These are phyloP conservation scores for Malassezia equina DNA, from an alignment of 1,284 basidiomycete species.

Conservation along the genomic window DNA sequence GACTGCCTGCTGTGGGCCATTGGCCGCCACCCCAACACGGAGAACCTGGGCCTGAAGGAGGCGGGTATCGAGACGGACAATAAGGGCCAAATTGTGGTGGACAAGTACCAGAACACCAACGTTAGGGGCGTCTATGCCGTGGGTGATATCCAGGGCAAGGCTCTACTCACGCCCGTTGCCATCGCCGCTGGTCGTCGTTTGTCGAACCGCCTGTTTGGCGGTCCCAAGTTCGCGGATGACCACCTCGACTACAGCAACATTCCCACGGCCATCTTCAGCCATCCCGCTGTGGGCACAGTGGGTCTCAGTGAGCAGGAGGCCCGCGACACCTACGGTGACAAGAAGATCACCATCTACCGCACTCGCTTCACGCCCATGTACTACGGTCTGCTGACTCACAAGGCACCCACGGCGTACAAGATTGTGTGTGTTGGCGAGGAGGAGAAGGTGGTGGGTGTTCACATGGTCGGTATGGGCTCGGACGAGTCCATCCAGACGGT, in stretches of 20 bases:
- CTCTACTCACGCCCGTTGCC: constrained; percentile 88
- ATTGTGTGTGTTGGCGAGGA: constrained; percentile 74
- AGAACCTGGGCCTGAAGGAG: constrained; percentile 66
- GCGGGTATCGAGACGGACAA: constrained; percentile 66
- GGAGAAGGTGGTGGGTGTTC: constrained; percentile 86
- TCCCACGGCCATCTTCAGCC: constrained; percentile 52
- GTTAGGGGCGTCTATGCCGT: constrained; percentile 68
- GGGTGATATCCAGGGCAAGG: constrained; percentile 86
- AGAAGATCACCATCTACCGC: constrained; percentile 79
- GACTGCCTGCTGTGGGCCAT: constrained; percentile 90
- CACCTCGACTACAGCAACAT: constrained; percentile 84
- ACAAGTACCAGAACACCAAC: constrained; percentile 71
- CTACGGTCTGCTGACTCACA: constrained; percentile 45
- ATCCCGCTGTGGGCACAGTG: constrained; percentile 34
- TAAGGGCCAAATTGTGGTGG: constrained; percentile 72
- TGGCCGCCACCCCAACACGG: constrained; percentile 72
- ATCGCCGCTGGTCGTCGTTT: constrained; percentile 87
- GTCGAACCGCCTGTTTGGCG: constrained; percentile 80
- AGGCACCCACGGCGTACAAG: constrained; percentile 74
- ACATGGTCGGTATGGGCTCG: constrained; percentile 70
- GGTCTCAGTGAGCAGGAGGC: constrained; percentile 72
- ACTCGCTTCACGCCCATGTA: constrained; percentile 49
- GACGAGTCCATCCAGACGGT: constrained; percentile 93
- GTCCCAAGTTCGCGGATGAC: constrained; percentile 69
- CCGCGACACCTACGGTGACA: constrained; percentile 70